phyloP scores from a whole-genome alignment of 495 filamentous ascomycete genomes.

The Aspergillus wentii region DNA sequence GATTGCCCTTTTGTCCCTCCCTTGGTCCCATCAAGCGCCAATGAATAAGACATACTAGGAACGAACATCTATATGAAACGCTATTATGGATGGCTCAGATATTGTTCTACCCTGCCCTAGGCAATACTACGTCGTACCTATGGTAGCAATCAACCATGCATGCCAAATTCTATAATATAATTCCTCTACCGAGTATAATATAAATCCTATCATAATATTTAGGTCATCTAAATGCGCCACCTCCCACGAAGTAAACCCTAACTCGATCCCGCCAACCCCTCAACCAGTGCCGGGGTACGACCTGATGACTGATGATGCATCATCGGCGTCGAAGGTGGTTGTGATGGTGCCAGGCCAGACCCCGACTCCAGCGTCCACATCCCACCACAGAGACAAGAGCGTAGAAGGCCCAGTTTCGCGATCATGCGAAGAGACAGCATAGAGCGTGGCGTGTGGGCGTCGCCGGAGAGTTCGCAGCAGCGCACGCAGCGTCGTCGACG shows the following conservation, averaged over 20 bases:
- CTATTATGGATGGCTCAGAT: too few relatives aligned
- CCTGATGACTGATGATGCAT: neutral
- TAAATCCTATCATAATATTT: too few relatives aligned
- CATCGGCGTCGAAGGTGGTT: neutral
- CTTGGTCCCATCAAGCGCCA: too few relatives aligned
- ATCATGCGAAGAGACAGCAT: conserved; percentile 36
- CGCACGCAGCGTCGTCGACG: conserved; percentile 32
- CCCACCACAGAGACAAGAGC: conserved; percentile 41
- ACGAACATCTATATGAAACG: too few relatives aligned
- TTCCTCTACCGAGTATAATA: too few relatives aligned
- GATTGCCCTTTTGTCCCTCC: too few relatives aligned
- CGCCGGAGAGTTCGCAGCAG: conserved; percentile 39
- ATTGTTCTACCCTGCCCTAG: too few relatives aligned
- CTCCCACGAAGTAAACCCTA: neutral
- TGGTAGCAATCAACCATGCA: too few relatives aligned
- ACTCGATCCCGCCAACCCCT: neutral
- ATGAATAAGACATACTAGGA: too few relatives aligned
- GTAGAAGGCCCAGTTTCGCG: conserved; percentile 32
- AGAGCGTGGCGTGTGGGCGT: conserved; percentile 28
- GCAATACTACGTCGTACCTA: too few relatives aligned
- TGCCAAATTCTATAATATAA: too few relatives aligned
- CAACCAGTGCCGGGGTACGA: neutral
- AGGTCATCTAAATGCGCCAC: too few relatives aligned
- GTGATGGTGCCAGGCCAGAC: neutral
- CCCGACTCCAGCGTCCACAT: conserved; percentile 37